phyloP scores from a whole-genome alignment of 2,329 filamentous ascomycete species.

The Myriangium duriaei region DNA sequence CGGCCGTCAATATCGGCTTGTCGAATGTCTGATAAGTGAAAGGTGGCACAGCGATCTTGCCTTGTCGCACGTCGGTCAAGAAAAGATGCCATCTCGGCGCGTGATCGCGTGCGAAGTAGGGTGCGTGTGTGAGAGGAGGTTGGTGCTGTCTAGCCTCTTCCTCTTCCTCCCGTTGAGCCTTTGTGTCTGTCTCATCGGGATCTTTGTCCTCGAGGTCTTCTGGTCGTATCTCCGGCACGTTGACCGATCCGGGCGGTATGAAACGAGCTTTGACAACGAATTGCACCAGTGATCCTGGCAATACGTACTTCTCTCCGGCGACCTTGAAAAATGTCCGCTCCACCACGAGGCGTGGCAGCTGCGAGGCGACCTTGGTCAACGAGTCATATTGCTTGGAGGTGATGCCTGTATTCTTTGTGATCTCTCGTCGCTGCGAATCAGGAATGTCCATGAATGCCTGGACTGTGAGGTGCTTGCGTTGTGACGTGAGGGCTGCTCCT shows the following conservation, averaged over 20 bases:
- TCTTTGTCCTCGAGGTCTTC: slow-evolving; percentile 82
- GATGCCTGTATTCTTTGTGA: slow-evolving; percentile 58
- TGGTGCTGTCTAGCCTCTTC: slow-evolving; percentile 53
- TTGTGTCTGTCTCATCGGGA: slow-evolving; percentile 81
- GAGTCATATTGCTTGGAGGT: slow-evolving; percentile 64
- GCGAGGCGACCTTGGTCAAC: slow-evolving; percentile 63
- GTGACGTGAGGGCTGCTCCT: slow-evolving; percentile 46
- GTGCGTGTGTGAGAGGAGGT: slow-evolving; percentile 78
- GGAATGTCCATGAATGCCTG: slow-evolving; percentile 83
- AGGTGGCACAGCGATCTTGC: slow-evolving; percentile 90
- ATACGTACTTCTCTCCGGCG: slow-evolving; percentile 82
- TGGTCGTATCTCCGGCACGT: slow-evolving; percentile 62
- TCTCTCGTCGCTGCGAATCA: slow-evolving; percentile 59
- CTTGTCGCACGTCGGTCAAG: slow-evolving; percentile 84
- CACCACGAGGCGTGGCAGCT: slow-evolving; percentile 72
- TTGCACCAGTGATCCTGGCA: slow-evolving; percentile 81
- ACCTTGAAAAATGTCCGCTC: slow-evolving; percentile 98
- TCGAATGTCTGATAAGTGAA: slow-evolving; percentile 93
- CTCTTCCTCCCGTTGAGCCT: slow-evolving; percentile 58
- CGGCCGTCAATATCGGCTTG: slow-evolving; percentile 67
- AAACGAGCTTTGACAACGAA: slow-evolving; percentile 92
- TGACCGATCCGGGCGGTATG: slow-evolving; percentile 69
- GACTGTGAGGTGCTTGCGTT: slow-evolving; percentile 53
- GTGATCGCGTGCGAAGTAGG: slow-evolving; percentile 80
- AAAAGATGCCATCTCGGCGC: slow-evolving; percentile 90